A percentile compares a stretch with the other conserved stretches of the same genome.
Conservation (phyloP, 345 rosid genomes). For the sweet orange (Citrus sinensis) region DNA sequence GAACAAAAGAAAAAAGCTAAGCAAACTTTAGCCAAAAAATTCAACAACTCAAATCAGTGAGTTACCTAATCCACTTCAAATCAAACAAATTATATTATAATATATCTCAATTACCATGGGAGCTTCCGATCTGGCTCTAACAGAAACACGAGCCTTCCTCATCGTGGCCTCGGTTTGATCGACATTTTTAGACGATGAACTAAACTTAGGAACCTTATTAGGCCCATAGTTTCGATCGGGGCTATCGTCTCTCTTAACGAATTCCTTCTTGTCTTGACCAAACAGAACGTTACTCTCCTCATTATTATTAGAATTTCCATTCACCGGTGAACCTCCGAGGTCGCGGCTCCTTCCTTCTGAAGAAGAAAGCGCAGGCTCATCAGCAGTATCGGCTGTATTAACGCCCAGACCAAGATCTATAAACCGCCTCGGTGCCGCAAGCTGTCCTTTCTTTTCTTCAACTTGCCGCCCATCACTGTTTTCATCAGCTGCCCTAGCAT, state of each 20-base stretch:
- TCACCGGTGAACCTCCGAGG: slow-evolving; percentile 38
- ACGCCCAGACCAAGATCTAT: slow-evolving; percentile 51
- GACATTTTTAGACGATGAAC: slow-evolving; percentile 32
- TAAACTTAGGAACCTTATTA: slow-evolving; percentile 44
- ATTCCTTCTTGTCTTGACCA: slow-evolving; percentile 25
- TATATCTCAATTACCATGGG: slow-evolving; percentile 21
- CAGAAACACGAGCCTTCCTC: slow-evolving; percentile 67
- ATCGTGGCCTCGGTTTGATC: slow-evolving; percentile 72
- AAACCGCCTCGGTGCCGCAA: slow-evolving; percentile 38
- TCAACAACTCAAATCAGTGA: not conserved
- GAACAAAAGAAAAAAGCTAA: not conserved
- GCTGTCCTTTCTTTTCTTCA: slow-evolving; percentile 20
- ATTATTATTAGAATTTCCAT: not conserved
- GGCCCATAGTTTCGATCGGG: slow-evolving; percentile 39
- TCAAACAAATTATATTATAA: not conserved
- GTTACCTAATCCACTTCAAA: not conserved
- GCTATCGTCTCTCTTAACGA: slow-evolving; percentile 32
- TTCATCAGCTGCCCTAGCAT: not conserved
- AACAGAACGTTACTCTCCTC: slow-evolving; percentile 11
- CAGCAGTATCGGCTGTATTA: slow-evolving; percentile 16
- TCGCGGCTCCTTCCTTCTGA: slow-evolving; percentile 46
- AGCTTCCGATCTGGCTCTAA: slow-evolving; percentile 57
- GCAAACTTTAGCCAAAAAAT: not conserved
- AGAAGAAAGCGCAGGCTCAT: slow-evolving; percentile 44
- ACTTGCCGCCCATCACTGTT: slow-evolving; percentile 10